These are phyloP conservation scores for Aspergillus sclerotiicarbonarius DNA, from an alignment of 495 filamentous ascomycete species.

Conservation along the genomic window DNA sequence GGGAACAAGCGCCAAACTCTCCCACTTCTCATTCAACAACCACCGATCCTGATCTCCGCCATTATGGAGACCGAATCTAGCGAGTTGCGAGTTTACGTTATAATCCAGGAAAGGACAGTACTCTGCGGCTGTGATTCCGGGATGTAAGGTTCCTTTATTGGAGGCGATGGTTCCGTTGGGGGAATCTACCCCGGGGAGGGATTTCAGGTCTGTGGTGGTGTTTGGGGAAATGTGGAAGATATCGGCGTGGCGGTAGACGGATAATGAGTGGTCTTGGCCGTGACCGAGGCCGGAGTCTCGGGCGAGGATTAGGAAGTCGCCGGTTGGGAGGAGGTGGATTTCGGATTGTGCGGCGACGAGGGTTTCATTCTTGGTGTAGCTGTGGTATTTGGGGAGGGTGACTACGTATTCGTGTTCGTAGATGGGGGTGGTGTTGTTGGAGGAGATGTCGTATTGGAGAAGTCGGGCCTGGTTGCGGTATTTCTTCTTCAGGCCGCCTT, in stretches of 20 bases:
- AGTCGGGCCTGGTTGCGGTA: constrained; percentile 57
- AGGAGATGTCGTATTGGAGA: constrained; percentile 60
- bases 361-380: constrained; percentile 35
- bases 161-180: constrained; percentile 50
- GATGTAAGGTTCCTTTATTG: constrained; percentile 52
- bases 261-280: constrained; percentile 50
- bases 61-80: constrained; percentile 68
- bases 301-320: constrained; percentile 67
- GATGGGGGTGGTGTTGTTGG: constrained; percentile 24
- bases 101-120: constrained; percentile 73
- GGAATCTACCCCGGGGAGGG: constrained; percentile 50
- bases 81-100: constrained; percentile 68
- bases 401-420: constrained; percentile 68
- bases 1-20: constrained; percentile 64
- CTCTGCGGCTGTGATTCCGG: constrained; percentile 56
- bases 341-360: constrained; percentile 70
- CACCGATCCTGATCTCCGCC: constrained; percentile 54
- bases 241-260: constrained; percentile 71
- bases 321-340: constrained; percentile 61
- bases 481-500: constrained; percentile 58
- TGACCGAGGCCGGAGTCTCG: constrained; percentile 64
- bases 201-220: constrained; percentile 71
- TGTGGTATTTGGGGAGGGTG: constrained; percentile 57
- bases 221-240: constrained; percentile 60
- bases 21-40: constrained; percentile 82